These are phyloP conservation scores for Apium graveolens DNA, from an alignment of 129 eudicot genomes.

Conservation along the genomic window DNA sequence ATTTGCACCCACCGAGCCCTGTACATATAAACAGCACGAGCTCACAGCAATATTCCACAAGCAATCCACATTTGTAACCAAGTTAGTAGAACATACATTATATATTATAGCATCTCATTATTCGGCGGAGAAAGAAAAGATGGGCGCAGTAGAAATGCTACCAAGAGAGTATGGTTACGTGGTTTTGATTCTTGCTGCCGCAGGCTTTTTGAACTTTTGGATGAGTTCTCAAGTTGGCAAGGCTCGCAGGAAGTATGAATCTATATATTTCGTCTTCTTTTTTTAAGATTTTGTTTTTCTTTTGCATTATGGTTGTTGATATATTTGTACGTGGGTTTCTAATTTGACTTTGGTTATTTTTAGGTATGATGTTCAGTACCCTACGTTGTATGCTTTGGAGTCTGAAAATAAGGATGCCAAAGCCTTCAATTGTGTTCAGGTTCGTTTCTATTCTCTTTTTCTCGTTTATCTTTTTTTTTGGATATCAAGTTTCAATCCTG, in stretches of 20 bases:
- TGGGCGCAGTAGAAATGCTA: slow-evolving; percentile 28
- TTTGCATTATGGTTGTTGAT: no score
- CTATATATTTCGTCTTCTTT: no score
- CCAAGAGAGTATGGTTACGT: slow-evolving; percentile 52
- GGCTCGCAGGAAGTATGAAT: slow-evolving; percentile 44
- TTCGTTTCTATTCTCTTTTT: neutral
- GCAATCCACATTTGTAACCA: neutral
- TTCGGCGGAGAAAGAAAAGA: neutral
- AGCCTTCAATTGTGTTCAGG: slow-evolving; percentile 90
- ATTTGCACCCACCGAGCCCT: neutral
- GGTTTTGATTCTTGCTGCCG: slow-evolving; percentile 24
- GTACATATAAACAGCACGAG: neutral
- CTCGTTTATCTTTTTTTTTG: neutral
- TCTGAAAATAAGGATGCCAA: slow-evolving; percentile 84
- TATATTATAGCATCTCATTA: no score
- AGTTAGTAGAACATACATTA: neutral
- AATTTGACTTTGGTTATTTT: neutral
- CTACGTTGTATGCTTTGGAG: slow-evolving; percentile 71
- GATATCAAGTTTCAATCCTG: no score
- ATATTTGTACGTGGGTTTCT: neutral
- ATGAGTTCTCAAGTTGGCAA: slow-evolving; percentile 47
- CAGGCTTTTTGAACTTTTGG: slow-evolving; percentile 39
- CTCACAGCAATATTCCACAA: neutral
- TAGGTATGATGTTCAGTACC: slow-evolving; percentile 75
- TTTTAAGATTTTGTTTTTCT: no score